Conservation (phyloP, 306 rosid species). For the Cicer cuneatum region DNA sequence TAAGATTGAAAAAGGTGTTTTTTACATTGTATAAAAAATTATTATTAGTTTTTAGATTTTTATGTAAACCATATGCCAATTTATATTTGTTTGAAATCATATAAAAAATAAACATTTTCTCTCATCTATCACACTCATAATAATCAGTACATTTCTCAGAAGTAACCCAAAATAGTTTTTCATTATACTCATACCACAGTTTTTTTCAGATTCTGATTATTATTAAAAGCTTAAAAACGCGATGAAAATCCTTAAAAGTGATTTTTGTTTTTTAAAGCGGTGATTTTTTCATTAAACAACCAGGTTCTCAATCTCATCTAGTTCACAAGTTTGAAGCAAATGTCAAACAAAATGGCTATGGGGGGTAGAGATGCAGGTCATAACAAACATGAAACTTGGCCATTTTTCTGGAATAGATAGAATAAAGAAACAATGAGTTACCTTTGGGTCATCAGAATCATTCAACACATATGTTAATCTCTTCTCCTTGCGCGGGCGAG, state of each 20-base stretch:
- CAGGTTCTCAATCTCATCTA: conserved; percentile 8
- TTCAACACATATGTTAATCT: conserved; percentile 87
- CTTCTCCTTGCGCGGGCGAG: conserved; percentile 95
- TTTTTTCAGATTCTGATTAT: conserved; percentile 1
- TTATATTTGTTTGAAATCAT: conserved; percentile 18
- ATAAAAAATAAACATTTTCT: neutral
- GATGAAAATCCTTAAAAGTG: neutral
- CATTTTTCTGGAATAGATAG: conserved; percentile 20
- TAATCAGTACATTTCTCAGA: conserved; percentile 1
- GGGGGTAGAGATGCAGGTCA: neutral
- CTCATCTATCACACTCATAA: neutral
- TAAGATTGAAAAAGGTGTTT: neutral
- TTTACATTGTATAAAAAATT: neutral
- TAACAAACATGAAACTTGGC: conserved; percentile 34
- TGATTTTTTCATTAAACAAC: conserved; percentile 1
- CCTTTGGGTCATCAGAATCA: conserved; percentile 85
- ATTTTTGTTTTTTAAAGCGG: neutral
- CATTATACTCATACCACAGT: neutral
- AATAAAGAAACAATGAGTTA: conserved; percentile 43
- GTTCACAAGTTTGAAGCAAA: conserved; percentile 32
- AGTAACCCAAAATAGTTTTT: neutral
- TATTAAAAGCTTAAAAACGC: neutral
- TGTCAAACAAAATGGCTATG: conserved; percentile 5
- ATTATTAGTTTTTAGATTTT: neutral
- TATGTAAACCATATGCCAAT: neutral